Conservation (phyloP, 1,284 basidiomycete species). For the Trichosporon asahii region DNA sequence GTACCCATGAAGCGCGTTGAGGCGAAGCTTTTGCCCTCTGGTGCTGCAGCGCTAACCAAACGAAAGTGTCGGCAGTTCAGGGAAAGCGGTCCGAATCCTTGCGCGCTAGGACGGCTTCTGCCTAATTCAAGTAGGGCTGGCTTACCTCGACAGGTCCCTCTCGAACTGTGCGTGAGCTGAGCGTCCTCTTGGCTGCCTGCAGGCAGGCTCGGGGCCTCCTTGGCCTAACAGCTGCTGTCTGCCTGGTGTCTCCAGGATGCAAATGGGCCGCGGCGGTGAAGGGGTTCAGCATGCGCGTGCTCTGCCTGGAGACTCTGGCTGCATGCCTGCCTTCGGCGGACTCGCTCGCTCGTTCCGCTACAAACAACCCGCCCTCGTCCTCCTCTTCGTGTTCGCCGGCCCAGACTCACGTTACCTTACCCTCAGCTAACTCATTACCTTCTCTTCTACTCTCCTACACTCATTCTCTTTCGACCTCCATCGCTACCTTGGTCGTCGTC, state of each 20-base stretch:
- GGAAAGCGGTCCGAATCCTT: not conserved
- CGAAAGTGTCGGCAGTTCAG: not conserved
- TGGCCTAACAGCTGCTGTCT: not conserved
- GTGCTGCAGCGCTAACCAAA: not conserved
- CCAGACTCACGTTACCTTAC: not conserved
- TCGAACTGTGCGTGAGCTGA: not conserved
- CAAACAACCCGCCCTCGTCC: slow-evolving; percentile 1
- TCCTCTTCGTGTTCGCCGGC: not conserved
- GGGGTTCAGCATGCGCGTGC: not conserved
- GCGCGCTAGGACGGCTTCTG: not conserved
- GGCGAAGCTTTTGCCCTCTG: not conserved
- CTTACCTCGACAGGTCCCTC: not conserved
- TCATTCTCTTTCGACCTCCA: not conserved
- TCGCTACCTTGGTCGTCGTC: not conserved
- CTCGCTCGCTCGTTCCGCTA: not conserved
- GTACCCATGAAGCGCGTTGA: slow-evolving; percentile 1
- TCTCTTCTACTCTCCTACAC: not conserved
- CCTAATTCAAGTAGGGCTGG: not conserved
- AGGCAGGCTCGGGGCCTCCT: not conserved
- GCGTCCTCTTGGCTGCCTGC: not conserved
- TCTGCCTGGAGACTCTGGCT: not conserved
- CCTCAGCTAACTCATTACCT: not conserved
- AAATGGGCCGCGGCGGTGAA: not conserved
- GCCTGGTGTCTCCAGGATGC: not conserved
- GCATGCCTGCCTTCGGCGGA: not conserved